Evolutionary conservation across 2,329 filamentous ascomycete species (phyloP), one percentile per base, ranked within the genome.

Genomic region (Verruconis gallopava): DNA sequence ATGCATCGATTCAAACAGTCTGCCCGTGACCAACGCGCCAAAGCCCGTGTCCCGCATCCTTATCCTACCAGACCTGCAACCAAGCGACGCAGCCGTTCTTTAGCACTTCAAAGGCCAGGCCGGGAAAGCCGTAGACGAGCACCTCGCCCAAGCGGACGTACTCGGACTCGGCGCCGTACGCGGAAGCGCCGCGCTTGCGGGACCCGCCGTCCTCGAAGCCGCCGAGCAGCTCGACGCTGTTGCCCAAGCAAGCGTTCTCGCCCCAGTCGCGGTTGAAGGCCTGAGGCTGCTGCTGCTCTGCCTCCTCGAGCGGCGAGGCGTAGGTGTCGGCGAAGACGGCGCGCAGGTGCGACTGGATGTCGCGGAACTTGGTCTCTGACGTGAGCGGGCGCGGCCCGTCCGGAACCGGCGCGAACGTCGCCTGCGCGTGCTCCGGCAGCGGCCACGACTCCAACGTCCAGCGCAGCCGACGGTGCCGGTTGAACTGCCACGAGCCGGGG

Each of bases 401-500:
- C 3, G 66, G 49, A 21, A 61, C 56, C 0, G 66, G 56, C 6
- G 62, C 57, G 20, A 63, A 58, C 32, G 9, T 30, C 9, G 25
- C n/a, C 9, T 9, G 25, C n/a, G 14, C 13, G 28, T 22, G n/a
- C n/a, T 40, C 17, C 4, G 42, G 37, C 4, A 22, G 20, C 13
- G 37, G 42, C 13, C 20, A 39, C 6, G 17, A 14, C 4, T 73
- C 62, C 11, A 94, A 78, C 40, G 79, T 77, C 91, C 91, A 98
- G 32, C 88, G 77, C 51, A 84, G 85, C 47, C 91, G 77, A 14
- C 89, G 79, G 59, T 96, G 86, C 3, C 91, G 77, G 61, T 98
- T 96, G 65, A 98, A 98, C 9, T 89, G 84, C 57, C 95, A 96
- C 1, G 86, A 94, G 0, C 91, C 91, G 1, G 91, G 91, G 2